Base-by-base conservation (phyloP, 2,329 filamentous ascomycete species). In the Seiridium unicorne region DNA sequence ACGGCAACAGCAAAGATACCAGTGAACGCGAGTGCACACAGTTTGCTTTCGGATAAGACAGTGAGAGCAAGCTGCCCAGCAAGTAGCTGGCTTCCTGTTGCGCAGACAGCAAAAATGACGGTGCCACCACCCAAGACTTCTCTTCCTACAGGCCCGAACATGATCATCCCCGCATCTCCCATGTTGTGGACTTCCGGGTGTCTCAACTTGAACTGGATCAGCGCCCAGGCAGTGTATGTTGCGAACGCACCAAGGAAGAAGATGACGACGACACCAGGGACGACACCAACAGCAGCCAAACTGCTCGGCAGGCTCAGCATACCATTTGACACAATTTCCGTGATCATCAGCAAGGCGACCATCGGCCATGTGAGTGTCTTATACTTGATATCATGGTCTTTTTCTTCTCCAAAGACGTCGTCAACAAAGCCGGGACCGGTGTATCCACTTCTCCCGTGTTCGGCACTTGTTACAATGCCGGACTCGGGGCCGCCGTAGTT, bases 111-210 rank as follows among this genome's bases (percentile, higher is more conserved):
- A 63, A 84, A 84, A 63, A 82, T 74, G 57, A 83, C 69, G 0
- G 80, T 84, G 3, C 81, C 81, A 18, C 71, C 74, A 36, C 75
- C 76, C 44, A 85, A 74, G 10, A 84, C 62, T 63, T 82, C 82
- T 32, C 81, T 76, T 0, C 83, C 82, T 4, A 80, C 60, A 1
- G 76, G 78, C 3, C 84, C 84, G 58, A 84, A 83, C 26, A 86
- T 73, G 57, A 85, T 78, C 47, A 71, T 71, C 13, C 83, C 83
- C 0, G 81, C 83, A 62, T 86, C 83, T 47, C 83, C 83, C 72
- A 85, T 85, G 56, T 79, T 80, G 65, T 86, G 84, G 3, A 85
- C 82, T 77, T 84, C 76, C 1, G 79, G 79, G 65, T 85, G 83
- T 11, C 74, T 72, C 38, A 83, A 64, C 65, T 85, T 85, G 72